Evolutionary conservation across 371 early-diverging fungal species (phyloP), one percentile per base, ranked within the genome.

Genomic region (Mucor irregularis): DNA sequence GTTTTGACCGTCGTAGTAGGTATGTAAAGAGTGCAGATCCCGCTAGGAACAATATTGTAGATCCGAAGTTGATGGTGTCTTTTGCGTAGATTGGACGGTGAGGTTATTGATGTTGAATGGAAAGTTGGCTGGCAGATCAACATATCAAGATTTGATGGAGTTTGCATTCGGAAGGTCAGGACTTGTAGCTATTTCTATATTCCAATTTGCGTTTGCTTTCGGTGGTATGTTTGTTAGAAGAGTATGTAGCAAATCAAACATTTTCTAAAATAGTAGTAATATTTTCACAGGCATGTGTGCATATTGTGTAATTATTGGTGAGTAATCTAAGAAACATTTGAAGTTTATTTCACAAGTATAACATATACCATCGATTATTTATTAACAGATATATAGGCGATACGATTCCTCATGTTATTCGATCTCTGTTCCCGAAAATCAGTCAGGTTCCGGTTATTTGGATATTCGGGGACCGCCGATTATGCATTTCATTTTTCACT

Each of bases 201-300:
- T 89, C 59, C 90, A 90, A 56, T 90, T 90, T 64, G 83, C 81
- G 19, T 90, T 91, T 82, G 90, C 90, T 5, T 90, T 90, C 74
- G 92, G 92, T 54, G 91, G 91, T 82, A 78, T 68, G 48, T n/a
- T 22, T 39, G 16, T 2, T 16, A 6, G 7, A 14, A n/a, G n/a
- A n/a, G n/a, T n/a, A 24, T 19, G 8, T 40, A 24, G 8, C 6
- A 24, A n/a, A n/a, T n/a, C n/a, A n/a, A n/a, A n/a, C n/a, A n/a
- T n/a, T n/a, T n/a, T n/a, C n/a, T n/a, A 19, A 9, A 24, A 53
- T 38, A 21, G 19, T 52, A 5, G 8, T 51, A 19, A 26, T 11
- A 21, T 25, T 38, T 13, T 49, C 11, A 34, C 58, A 85, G 86
- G 81, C 26, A 89, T 90, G 90, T 84, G 85, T 35, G 90, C 91